Conservation (phyloP, 805 yeast species). For the Candida berthetii region DNA sequence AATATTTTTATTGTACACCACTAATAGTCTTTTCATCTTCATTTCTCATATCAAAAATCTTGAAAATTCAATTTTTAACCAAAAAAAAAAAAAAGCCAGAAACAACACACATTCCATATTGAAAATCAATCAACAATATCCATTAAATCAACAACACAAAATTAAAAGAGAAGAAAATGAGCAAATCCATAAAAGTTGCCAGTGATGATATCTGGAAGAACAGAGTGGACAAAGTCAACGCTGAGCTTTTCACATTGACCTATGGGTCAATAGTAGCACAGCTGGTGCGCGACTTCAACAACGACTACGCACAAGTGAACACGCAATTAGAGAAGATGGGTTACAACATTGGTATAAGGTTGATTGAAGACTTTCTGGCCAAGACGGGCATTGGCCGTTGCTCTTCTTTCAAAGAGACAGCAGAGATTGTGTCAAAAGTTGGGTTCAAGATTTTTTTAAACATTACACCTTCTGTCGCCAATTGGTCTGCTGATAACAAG, state of each 20-base stretch:
- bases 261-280: slow-evolving; percentile 94
- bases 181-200: slow-evolving; percentile 36
- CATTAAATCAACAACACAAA: background rate
- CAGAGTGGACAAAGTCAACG: slow-evolving; percentile 80
- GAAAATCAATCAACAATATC: no score
- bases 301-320: slow-evolving; percentile 75
- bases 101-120: no score
- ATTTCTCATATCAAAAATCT: no score
- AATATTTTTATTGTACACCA: no score
- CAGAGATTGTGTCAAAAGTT: slow-evolving; percentile 77
- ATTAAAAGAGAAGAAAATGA: slow-evolving; percentile 15
- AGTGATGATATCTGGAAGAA: slow-evolving; percentile 94
- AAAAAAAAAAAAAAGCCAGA: no score
- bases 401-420: slow-evolving; percentile 71
- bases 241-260: slow-evolving; percentile 90
- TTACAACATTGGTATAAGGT: slow-evolving; percentile 83
- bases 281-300: slow-evolving; percentile 73
- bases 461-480: slow-evolving; percentile 65
- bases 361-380: slow-evolving; percentile 91
- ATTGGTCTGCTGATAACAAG: slow-evolving; percentile 74
- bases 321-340: slow-evolving; percentile 89
- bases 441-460: slow-evolving; percentile 91
- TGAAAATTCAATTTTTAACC: no score
- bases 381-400: slow-evolving; percentile 85
- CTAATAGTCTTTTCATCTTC: no score